These are phyloP conservation scores for Russula ochroleuca DNA, from an alignment of 768 basidiomycete species.

Conservation along the genomic window DNA sequence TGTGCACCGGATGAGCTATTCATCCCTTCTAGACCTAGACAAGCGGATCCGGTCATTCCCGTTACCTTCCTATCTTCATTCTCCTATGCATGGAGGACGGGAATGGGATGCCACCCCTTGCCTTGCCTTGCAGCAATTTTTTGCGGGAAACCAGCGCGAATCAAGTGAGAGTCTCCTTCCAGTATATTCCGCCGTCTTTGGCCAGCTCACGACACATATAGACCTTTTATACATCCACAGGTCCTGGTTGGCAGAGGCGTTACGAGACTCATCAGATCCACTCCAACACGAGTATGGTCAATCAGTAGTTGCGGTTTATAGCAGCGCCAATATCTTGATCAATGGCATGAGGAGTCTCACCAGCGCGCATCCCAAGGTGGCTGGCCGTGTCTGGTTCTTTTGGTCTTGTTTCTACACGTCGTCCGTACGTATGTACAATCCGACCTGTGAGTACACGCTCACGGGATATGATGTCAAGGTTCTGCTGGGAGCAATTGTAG, in stretches of 20 bases:
- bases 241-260: constrained; percentile 47
- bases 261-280: constrained; percentile 41
- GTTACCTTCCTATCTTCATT: constrained; percentile 43
- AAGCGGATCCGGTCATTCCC: constrained; percentile 49
- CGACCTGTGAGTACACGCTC: neutral
- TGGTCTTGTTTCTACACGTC: constrained; percentile 50
- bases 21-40: constrained; percentile 47
- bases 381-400: constrained; percentile 44
- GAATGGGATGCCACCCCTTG: constrained; percentile 41
- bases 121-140: constrained; percentile 46
- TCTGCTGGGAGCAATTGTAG: constrained; percentile 44
- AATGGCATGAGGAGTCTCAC: constrained; percentile 40
- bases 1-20: constrained; percentile 39
- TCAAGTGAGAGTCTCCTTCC: constrained; percentile 40
- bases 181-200: neutral
- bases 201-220: neutral
- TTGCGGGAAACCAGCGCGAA: constrained; percentile 40
- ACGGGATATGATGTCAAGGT: constrained; percentile 34
- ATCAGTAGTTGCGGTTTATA: constrained; percentile 44
- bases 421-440: constrained; percentile 37
- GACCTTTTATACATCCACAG: constrained; percentile 39
- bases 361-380: constrained; percentile 35
- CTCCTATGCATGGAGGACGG: constrained; percentile 36
- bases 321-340: constrained; percentile 44
- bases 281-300: constrained; percentile 43